phyloP scores from a whole-genome alignment of 345 rosid species.

The Populus deltoides region DNA sequence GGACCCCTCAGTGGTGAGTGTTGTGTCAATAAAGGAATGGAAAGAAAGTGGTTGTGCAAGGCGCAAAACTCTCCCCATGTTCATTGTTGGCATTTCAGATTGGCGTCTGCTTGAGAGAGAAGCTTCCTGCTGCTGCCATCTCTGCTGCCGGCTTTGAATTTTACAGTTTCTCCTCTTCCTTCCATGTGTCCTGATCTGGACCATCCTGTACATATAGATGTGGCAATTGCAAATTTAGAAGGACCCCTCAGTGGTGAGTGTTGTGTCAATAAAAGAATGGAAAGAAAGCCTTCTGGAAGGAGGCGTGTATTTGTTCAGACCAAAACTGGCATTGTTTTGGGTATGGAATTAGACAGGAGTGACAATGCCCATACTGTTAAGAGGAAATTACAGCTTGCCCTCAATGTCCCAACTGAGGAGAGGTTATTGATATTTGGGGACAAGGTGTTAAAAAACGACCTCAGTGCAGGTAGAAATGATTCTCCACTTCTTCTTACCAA shows the following conservation, averaged over 20 bases:
- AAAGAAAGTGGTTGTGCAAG: constrained; percentile 32
- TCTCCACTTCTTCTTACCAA: constrained; percentile 40
- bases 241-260: constrained; percentile 25
- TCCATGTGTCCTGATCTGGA: constrained; percentile 36
- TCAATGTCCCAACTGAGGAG: constrained; percentile 45
- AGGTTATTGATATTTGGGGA: constrained; percentile 41
- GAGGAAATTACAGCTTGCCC: constrained; percentile 43
- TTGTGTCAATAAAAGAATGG: constrained; percentile 29
- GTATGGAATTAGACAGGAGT: constrained; percentile 40
- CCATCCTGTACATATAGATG: constrained; percentile 19
- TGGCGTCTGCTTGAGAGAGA: constrained; percentile 50
- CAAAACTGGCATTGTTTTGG: constrained; percentile 44
- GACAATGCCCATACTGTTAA: constrained; percentile 48
- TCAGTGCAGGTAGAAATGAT: constrained; percentile 39
- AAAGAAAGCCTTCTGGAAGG: constrained; percentile 27
- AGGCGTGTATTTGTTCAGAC: constrained; percentile 50
- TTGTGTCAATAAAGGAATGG: constrained; percentile 29
- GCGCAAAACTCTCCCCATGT: constrained; percentile 14
- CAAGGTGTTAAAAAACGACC: constrained; percentile 39
- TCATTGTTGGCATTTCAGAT: constrained; percentile 34
- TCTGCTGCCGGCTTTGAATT: constrained; percentile 9
- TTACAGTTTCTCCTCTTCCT: constrained; percentile 26
- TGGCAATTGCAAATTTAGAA: constrained; percentile 32
- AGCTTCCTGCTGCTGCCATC: constrained; percentile 28
- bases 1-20: constrained; percentile 25